Evolutionary conservation across 1,284 basidiomycete genomes (phyloP), one percentile per base, ranked within the genome.

Genomic region (Jaminaea rosea): DNA sequence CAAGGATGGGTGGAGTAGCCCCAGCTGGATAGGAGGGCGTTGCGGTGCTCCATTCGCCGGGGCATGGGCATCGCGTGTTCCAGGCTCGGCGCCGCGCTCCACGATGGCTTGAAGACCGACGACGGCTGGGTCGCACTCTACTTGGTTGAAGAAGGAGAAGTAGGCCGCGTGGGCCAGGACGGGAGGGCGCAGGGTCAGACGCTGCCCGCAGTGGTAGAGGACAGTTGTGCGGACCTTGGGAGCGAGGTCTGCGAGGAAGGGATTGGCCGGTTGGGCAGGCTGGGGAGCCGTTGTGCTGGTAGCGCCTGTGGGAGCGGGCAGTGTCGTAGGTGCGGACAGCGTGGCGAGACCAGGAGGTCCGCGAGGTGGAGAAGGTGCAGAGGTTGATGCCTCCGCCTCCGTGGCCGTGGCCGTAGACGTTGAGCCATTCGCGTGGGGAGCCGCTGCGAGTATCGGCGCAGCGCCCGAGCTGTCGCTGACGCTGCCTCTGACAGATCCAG

Each of bases 191-290:
- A 75, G 55, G n/a, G 55, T 53, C 17, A 75, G 55, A 4, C 49
- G 39, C 4, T 63, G 65, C 2, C 71, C 71, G 53, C 78, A 78
- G 53, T 77, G 74, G 1, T 69, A 61, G 26, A 80, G 63, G 1
- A 60, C 50, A 52, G 74, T 72, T 3, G 60, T 59, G 9, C 74
- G 63, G 1, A 75, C 66, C 29, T 68, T 66, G 0, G 77, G 77
- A 0, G 67, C 63, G 2, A 78, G 71, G 49, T 80, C 76, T 36
- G 78, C 77, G 6, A 76, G 55, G 69, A 75, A 78, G 0, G 76
- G 76, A 32, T 76, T 60, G 13, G 42, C 48, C 24, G 59, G 52
- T 19, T 49, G 13, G 23, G 19, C 28, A 2, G n/a, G 59, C 41
- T 31, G 52, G 55, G 37, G 59, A 46, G 15, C 69, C 11, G 26